Evolutionary conservation across 768 basidiomycete species (phyloP).

Genomic region (Termitomyces heimii): DNA sequence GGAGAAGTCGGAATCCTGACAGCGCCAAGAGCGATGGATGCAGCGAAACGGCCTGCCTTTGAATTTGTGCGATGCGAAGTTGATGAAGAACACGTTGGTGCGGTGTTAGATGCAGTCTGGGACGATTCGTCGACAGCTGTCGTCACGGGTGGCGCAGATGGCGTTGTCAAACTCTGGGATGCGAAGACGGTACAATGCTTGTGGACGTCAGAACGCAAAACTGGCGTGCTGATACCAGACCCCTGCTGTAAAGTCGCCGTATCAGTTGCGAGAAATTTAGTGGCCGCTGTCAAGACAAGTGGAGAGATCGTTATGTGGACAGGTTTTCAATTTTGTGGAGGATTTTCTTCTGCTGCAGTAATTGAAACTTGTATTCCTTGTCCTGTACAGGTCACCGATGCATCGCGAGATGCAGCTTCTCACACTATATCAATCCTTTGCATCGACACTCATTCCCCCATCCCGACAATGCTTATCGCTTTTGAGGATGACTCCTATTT

Average conservation of each 20-base stretch:
- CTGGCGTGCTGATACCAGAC: constrained; percentile 33
- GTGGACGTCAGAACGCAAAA: constrained; percentile 52
- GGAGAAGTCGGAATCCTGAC: constrained; percentile 63
- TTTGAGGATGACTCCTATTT: constrained; percentile 46
- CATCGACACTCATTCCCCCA: constrained; percentile 21
- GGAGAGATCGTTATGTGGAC: constrained; percentile 57
- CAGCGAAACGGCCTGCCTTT: constrained; percentile 34
- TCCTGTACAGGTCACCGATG: constrained; percentile 18
- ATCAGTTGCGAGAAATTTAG: constrained; percentile 32
- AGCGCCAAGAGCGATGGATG: constrained; percentile 55
- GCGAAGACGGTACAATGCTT: constrained; percentile 44
- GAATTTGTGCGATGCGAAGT: constrained; percentile 42
- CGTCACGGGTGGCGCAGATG: constrained; percentile 56
- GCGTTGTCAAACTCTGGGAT: constrained; percentile 72
- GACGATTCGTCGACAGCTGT: constrained; percentile 28
- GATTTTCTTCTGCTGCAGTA: constrained; percentile 13
- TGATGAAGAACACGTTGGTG: constrained; percentile 59
- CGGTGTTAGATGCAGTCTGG: constrained; percentile 53
- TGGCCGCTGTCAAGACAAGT: constrained; percentile 46
- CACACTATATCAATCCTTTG: constrained; percentile 12
- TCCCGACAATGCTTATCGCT: constrained; percentile 40
- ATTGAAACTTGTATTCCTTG: constrained; percentile 28
- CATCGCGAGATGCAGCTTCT: constrained; percentile 11
- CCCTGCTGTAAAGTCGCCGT: constrained; percentile 45
- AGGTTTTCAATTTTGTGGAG: constrained; percentile 22